Evolutionary conservation across 768 basidiomycete species (phyloP), one percentile per base, ranked within the genome.

Genomic region (Rhizopogon salebrosus): DNA sequence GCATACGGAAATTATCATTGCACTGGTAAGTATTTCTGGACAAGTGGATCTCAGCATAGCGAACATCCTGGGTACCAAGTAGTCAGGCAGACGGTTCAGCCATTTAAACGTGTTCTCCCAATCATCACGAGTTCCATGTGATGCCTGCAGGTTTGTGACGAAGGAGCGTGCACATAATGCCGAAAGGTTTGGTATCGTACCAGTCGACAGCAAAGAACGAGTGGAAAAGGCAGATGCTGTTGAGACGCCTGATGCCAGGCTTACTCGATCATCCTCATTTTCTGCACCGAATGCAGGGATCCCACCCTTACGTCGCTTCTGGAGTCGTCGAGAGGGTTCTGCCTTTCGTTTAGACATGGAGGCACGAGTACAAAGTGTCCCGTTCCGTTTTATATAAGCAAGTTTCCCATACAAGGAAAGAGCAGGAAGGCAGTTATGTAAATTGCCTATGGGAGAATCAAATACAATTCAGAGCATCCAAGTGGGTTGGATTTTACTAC

Each of bases 1-100:
- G 54, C 77, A 52, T 57, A 85, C 85, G 56, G 81, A 71, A 35
- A 72, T 71, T 34, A 88, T 83, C 14, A 85, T 68, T 16, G 76
- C 77, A 53, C 81, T 76, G 7, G 69, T 74, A 38, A 88, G 70
- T 51, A 78, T 65, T 2, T 71, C 74, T 11, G 85, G 82, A 62
- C 76, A 79, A 13, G 72, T 63, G 4, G 71, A 62, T 50, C 71
- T 73, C 41, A 87, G 64, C 63, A 78, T 75, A 13, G 73, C 63
- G 56, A 85, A 83, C 9, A 87, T 49, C 53, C 65, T 76, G 26
- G 79, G 75, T 14, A 78, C 65, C 4, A 84, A 53, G 8, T 66
- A 6, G 38, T 85, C 82, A 0, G 86, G 86, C 7, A 88, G 62
- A 4, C 58, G 57, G 43, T 72, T 71, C 16, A 88, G 63, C 58